Evolutionary conservation across 1,139 yeast genomes (phyloP).

Genomic region (Yamadazyma oceani): DNA sequence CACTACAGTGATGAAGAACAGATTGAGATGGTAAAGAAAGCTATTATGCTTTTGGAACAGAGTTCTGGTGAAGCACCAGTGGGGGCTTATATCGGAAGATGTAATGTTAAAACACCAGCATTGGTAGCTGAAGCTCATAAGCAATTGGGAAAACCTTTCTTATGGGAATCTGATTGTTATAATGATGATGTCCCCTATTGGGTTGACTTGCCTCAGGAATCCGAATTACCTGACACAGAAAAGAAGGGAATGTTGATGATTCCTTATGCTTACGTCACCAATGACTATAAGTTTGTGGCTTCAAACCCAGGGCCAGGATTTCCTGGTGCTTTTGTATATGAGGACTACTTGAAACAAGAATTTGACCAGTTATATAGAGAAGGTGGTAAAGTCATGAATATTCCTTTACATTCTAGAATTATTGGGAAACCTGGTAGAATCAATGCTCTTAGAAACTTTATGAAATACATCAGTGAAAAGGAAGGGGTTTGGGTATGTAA

Average conservation of each 20-base stretch:
- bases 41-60: conserved; percentile 23
- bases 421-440: conserved; percentile 36
- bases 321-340: conserved; percentile 19
- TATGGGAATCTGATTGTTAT: conserved; percentile 33
- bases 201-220: conserved; percentile 26
- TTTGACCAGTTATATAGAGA: conserved; percentile 35
- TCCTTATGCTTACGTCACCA: conserved; percentile 32
- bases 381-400: conserved; percentile 35
- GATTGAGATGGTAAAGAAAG: conserved; percentile 26
- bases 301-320: conserved; percentile 21
- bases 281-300: conserved; percentile 30
- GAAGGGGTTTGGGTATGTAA: conserved; percentile 36
- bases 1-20: conserved; percentile 24
- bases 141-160: conserved; percentile 26
- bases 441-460: conserved; percentile 30
- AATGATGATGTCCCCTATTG: conserved; percentile 36
- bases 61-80: conserved; percentile 30
- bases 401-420: conserved; percentile 29
- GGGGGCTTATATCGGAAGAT: conserved; percentile 36
- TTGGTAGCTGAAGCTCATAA: conserved; percentile 29
- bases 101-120: conserved; percentile 28
- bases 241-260: conserved; percentile 31
- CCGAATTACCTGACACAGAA: conserved; percentile 18
- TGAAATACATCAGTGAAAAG: conserved; percentile 28
- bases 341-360: conserved; percentile 25